Conservation (phyloP, 139 green algal genomes). For the Auxenochlorella protothecoides region DNA sequence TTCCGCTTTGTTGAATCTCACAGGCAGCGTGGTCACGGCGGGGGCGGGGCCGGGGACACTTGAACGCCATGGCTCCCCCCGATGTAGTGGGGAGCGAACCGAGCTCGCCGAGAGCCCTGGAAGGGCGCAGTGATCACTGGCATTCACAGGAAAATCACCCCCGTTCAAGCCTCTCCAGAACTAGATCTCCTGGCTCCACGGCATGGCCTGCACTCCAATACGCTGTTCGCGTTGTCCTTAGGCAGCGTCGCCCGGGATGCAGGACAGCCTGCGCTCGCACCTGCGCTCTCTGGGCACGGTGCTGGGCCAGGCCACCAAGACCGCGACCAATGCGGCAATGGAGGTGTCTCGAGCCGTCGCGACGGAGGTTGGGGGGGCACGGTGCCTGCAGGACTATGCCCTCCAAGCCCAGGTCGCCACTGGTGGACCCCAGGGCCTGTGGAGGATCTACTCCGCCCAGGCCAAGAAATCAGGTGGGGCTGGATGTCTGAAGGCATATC, state of each 20-base stretch:
- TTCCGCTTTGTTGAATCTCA: no score
- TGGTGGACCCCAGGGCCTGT: constrained; percentile 16
- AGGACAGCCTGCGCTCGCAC: background rate
- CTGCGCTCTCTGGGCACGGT: background rate
- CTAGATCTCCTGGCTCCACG: no score
- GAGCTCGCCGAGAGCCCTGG: no score
- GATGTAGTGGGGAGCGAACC: no score
- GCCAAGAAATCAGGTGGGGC: constrained; percentile 14
- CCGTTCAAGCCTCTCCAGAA: no score
- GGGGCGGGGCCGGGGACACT: no score
- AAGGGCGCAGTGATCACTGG: no score
- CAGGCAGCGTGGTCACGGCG: no score
- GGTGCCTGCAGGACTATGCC: constrained; percentile 11
- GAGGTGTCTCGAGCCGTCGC: background rate
- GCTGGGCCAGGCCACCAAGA: background rate
- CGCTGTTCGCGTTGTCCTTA: no score
- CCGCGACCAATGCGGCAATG: background rate
- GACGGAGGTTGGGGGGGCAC: constrained; percentile 9
- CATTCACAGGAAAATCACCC: no score
- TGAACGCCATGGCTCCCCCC: no score
- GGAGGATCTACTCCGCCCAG: constrained; percentile 21
- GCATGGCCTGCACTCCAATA: no score
- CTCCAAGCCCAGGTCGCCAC: constrained; percentile 10
- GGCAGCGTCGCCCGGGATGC: background rate
- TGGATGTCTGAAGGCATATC: background rate